A percentile compares a stretch with the other conserved stretches of the same genome.
Conservation (phyloP, 805 yeast species). For the Ogataea chonburiensis region DNA sequence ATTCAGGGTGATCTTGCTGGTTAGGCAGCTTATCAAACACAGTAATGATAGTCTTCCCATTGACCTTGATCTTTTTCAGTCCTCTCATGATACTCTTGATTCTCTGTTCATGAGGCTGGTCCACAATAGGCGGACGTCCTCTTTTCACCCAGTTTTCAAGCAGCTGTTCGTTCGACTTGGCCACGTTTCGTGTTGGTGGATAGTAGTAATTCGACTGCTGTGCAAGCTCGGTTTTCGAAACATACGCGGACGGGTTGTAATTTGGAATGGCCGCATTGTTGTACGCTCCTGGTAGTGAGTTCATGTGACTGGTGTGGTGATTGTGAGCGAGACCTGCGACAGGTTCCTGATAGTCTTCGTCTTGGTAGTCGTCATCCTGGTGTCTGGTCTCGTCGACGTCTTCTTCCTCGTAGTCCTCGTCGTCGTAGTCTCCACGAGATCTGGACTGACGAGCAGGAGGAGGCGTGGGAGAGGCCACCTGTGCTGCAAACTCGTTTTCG, state of each 20-base stretch:
- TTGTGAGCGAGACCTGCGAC: slow-evolving; percentile 3
- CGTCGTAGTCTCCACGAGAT: slow-evolving; percentile 14
- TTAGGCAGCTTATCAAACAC: slow-evolving; percentile 85
- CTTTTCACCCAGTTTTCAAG: slow-evolving; percentile 58
- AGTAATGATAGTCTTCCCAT: slow-evolving; percentile 43
- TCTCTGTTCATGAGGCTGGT: slow-evolving; percentile 87
- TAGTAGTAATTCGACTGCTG: slow-evolving; percentile 27
- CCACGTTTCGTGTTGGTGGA: slow-evolving; percentile 28
- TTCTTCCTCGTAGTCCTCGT: slow-evolving; percentile 22
- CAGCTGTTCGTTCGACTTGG: slow-evolving; percentile 26
- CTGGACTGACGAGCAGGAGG: slow-evolving; percentile 7
- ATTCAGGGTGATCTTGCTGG: slow-evolving; percentile 50
- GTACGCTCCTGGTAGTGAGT: slow-evolving; percentile 7
- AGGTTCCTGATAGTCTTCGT: slow-evolving; percentile 20
- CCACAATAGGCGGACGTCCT: slow-evolving; percentile 90
- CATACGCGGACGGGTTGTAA: slow-evolving; percentile 31
- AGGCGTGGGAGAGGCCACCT: slow-evolving; percentile 3
- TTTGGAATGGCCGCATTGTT: slow-evolving; percentile 14
- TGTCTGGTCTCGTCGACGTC: slow-evolving; percentile 25
- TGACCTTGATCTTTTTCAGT: slow-evolving; percentile 66
- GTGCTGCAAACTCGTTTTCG: slow-evolving; percentile 13
- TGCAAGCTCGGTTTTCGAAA: slow-evolving; percentile 28
- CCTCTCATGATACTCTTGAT: slow-evolving; percentile 83
- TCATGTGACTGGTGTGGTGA: slow-evolving; percentile 7
- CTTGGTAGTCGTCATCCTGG: slow-evolving; percentile 24